These are phyloP conservation scores for Diaporthe humulicola DNA, from an alignment of 2,329 filamentous ascomycete species.

Conservation along the genomic window DNA sequence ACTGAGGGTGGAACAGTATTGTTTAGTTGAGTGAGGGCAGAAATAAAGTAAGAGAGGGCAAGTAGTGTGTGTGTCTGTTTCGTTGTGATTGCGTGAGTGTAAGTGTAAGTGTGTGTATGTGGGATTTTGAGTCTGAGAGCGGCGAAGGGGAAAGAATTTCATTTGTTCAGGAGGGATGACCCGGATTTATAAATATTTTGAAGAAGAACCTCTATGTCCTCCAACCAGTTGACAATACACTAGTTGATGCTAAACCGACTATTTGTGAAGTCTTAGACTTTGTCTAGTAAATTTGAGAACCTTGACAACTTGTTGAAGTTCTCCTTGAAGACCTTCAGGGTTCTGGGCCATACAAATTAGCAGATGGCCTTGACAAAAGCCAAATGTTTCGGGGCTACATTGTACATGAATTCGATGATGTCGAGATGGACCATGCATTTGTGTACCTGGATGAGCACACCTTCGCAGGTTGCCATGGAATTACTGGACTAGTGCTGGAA, in stretches of 20 bases:
- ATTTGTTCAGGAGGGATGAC: neutral
- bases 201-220: too few species aligned
- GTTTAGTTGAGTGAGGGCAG: too few species aligned
- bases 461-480: neutral
- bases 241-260: too few species aligned
- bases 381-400: neutral
- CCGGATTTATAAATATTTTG: neutral
- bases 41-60: neutral
- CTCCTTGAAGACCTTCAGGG: neutral
- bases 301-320: neutral
- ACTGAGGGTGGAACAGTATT: neutral
- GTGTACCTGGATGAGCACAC: neutral
- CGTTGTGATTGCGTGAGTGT: too few species aligned
- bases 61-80: neutral
- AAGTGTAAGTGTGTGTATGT: neutral
- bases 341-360: neutral
- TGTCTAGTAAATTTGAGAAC: too few species aligned
- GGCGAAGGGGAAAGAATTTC: neutral
- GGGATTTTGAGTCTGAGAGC: neutral
- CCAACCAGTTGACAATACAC: too few species aligned
- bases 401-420: neutral
- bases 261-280: too few species aligned
- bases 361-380: neutral
- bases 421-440: neutral
- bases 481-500: neutral